phyloP scores from a whole-genome alignment of 202 grass and related monocot genomes.

The Schoenoplectus tabernaemontani region DNA sequence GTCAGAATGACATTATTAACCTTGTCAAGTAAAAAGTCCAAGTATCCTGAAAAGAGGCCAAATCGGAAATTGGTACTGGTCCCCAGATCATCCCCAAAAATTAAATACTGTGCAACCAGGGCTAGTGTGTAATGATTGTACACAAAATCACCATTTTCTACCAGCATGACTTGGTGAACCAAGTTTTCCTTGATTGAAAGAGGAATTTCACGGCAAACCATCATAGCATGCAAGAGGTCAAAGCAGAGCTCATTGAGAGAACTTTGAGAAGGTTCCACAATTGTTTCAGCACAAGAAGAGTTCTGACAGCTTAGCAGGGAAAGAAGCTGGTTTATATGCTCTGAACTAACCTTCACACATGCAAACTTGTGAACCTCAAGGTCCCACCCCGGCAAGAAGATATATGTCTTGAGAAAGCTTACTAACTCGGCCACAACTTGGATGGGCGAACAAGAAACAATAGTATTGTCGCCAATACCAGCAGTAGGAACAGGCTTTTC shows the following conservation, averaged over 20 bases:
- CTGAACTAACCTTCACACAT: constrained; percentile 44
- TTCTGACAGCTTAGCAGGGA: constrained; percentile 53
- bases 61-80: constrained; percentile 42
- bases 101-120: constrained; percentile 58
- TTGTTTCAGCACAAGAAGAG: constrained; percentile 46
- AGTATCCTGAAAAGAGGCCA: constrained; percentile 56
- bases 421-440: constrained; percentile 70
- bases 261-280: constrained; percentile 31
- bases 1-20: constrained; percentile 42
- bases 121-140: constrained; percentile 74
- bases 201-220: constrained; percentile 55
- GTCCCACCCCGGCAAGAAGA: constrained; percentile 74
- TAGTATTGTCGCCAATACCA: constrained; percentile 25
- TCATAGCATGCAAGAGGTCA: constrained; percentile 54
- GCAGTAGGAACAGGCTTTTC: constrained; percentile 50
- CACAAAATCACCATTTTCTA: constrained; percentile 59
- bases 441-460: constrained; percentile 40
- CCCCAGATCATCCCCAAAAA: constrained; percentile 43
- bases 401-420: constrained; percentile 57
- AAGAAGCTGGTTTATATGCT: constrained; percentile 74
- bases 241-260: constrained; percentile 53
- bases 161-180: constrained; percentile 68
- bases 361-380: constrained; percentile 49
- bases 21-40: constrained; percentile 52
- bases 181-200: constrained; percentile 57